A percentile compares a stretch with the other conserved stretches of the same genome.
Evolutionary conservation across 148 eudicot genomes (phyloP).

Genomic region (Suaeda aralocaspica): DNA sequence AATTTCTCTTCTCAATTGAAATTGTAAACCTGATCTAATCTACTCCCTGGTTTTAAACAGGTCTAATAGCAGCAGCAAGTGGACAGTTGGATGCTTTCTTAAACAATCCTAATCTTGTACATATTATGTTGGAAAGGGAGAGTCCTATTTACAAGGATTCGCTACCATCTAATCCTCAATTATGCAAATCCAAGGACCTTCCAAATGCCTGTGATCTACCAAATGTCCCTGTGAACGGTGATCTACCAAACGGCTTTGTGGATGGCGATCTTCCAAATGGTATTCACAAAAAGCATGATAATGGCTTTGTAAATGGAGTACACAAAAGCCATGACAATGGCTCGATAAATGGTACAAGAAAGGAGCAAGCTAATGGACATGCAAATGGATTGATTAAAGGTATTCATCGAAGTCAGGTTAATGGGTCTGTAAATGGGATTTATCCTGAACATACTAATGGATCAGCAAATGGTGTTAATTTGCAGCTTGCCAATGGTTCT

Average conservation of each 20-base stretch:
- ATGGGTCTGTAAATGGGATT: conserved; percentile 11
- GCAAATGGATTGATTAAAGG: conserved; percentile 14
- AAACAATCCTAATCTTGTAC: conserved; percentile 22
- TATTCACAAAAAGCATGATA: conserved; percentile 14
- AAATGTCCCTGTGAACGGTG: no score
- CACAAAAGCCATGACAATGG: conserved; percentile 24
- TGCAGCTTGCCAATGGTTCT: conserved; percentile 15
- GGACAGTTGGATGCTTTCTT: conserved; percentile 64
- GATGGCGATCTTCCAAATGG: conserved; percentile 19
- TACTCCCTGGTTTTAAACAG: conserved; percentile 30
- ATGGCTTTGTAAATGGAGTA: conserved; percentile 9
- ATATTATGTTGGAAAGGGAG: conserved; percentile 19
- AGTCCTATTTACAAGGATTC: conserved; percentile 35
- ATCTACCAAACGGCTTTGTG: no score
- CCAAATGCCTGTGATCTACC: no score
- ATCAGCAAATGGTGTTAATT: conserved; percentile 4
- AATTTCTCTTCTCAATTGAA: no score
- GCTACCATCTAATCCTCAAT: conserved; percentile 31
- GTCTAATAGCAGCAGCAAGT: conserved; percentile 79
- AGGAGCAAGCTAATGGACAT: conserved; percentile 8
- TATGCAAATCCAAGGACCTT: conserved; percentile 27
- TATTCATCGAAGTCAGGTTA: neutral
- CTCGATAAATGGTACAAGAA: conserved; percentile 34
- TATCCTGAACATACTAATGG: conserved; percentile 8
- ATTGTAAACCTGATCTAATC: conserved; percentile 4